Conservation (phyloP, 116 monocot species). For the Iris pallida region DNA sequence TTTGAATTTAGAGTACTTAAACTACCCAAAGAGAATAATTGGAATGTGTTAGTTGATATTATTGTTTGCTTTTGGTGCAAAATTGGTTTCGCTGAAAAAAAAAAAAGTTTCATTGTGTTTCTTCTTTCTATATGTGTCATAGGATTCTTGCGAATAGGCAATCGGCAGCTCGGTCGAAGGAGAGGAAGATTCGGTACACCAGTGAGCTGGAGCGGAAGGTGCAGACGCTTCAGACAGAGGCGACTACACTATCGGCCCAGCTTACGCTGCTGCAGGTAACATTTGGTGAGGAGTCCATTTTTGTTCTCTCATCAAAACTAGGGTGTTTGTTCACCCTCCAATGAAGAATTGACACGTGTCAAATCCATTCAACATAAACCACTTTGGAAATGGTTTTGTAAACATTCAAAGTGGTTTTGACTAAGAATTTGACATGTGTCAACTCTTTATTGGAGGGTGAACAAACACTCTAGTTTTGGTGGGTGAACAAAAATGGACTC, state of each 20-base stretch:
- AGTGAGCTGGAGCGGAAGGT: constrained; percentile 78
- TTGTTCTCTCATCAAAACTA: too few species aligned
- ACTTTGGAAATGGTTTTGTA: too few species aligned
- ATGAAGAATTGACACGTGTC: neutral
- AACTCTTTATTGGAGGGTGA: too few species aligned
- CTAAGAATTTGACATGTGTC: too few species aligned
- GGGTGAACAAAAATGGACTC: too few species aligned
- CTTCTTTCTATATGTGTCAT: constrained; percentile 2
- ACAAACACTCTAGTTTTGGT: too few species aligned
- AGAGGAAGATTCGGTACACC: constrained; percentile 71
- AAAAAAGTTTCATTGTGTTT: neutral
- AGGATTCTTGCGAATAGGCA: constrained; percentile 95
- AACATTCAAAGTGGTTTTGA: too few species aligned
- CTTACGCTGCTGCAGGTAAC: constrained; percentile 73
- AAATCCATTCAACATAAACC: too few species aligned
- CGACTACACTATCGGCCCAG: constrained; percentile 78
- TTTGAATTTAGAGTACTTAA: neutral
- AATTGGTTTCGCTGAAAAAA: neutral
- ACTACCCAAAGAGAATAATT: too few species aligned
- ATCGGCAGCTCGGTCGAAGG: constrained; percentile 88
- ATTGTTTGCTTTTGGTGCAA: neutral
- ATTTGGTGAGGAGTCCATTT: neutral
- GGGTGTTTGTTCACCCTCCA: too few species aligned
- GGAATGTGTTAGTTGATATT: neutral
- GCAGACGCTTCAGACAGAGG: constrained; percentile 83